Evolutionary conservation across 352 stramenopile genomes (phyloP), one percentile per base, ranked within the genome.

Genomic region (Phytophthora niederhauseri): DNA sequence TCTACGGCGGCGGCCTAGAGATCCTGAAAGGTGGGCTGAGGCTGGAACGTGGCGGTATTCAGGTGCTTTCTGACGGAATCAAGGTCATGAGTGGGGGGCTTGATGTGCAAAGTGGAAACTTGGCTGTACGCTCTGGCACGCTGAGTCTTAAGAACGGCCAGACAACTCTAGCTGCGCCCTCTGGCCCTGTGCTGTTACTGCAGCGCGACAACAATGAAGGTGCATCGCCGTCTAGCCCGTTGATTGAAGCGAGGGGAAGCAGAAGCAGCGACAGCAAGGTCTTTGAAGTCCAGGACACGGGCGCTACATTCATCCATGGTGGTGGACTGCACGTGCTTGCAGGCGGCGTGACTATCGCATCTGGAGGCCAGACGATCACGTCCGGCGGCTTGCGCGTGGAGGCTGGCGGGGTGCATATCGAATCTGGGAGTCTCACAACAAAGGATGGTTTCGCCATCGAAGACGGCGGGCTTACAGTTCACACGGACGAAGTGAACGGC

Each of bases 61-160:
- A 90, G 31, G 81, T 93, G 26, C 76, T 90, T 45, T 76, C 77
- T 17, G 83, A 87, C 12, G 85, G 83, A 4, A 67, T 91, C 22
- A 76, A 76, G 1, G 65, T 93, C 26, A 70, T 66, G 38, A 81
- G 82, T 20, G 72, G 78, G 17, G 76, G 68, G 4, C 50, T 89
- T 22, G 67, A 75, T 14, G 63, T 93, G 43, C 75, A 78, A 45
- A 75, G 75, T 12, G 82, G 79, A 4, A 75, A 81, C 22, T 11
- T 91, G 4, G 61, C 58, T 30, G 56, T 92, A 24, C 73, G 73
- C 6, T 74, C 77, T 2, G 80, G 81, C 6, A 67, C 60, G 7
- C 17, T 91, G 24, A 71, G 65, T n/a, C 61, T 91, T 3, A 74
- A 65, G 28, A 81, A 85, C 20, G 78, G 80, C 4, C 73, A 76